phyloP scores from a whole-genome alignment of 257 asterid genomes.

The Nicotiana paniculata region DNA sequence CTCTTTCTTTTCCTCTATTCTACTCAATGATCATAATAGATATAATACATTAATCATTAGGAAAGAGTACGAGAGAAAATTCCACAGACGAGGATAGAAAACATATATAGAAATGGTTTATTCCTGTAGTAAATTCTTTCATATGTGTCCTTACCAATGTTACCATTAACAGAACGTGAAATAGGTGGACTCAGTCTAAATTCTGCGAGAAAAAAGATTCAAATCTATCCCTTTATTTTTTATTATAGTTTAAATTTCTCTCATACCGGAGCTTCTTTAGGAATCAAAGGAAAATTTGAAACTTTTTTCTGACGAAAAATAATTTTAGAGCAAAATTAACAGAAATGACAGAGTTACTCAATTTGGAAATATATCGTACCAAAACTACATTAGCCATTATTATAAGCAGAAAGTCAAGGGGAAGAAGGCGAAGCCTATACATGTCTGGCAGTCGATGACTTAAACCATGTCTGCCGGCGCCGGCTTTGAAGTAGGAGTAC shows the following conservation, averaged over 20 bases:
- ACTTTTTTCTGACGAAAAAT: too few species aligned
- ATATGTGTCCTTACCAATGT: too few species aligned
- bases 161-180: too few species aligned
- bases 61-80: not conserved
- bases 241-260: too few species aligned
- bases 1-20: not conserved
- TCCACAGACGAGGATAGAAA: not conserved
- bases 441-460: not conserved
- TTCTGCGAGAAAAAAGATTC: too few species aligned
- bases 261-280: too few species aligned
- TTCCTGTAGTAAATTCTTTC: too few species aligned
- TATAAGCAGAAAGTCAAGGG: not conserved
- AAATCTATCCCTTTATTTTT: too few species aligned
- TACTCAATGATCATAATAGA: not conserved
- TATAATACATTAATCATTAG: not conserved
- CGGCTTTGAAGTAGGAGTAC: not conserved
- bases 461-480: not conserved
- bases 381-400: not conserved
- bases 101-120: not conserved
- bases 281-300: too few species aligned
- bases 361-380: not conserved
- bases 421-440: not conserved
- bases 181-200: too few species aligned
- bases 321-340: too few species aligned
- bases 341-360: too few species aligned